Evolutionary conservation across 2,329 filamentous ascomycete genomes (phyloP), one percentile per base, ranked within the genome.

Genomic region (Sclerotinia glacialis): DNA sequence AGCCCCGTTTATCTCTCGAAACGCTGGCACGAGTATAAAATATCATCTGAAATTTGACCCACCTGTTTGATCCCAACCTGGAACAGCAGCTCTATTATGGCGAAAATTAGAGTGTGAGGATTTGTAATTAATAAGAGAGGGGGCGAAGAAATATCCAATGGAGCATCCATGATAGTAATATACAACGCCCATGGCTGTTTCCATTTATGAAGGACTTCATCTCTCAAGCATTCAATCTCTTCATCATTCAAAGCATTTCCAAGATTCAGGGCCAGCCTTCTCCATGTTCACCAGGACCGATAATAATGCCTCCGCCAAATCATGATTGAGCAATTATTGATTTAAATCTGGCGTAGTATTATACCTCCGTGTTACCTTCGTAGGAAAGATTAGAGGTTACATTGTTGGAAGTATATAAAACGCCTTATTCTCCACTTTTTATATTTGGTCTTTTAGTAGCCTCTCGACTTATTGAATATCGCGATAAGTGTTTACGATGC

Each of bases 171-270:
- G 26, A 65, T 60, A 18, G 55, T 60, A 23, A 60, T 18, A 26
- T 65, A 65, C 26, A 65, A 23, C 46, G 86, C 80, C 69, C 76
- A 80, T 0, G 89, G 89, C 72, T 92, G 89, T 8, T 82, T 84
- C 89, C 89, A 92, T 69, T 85, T 87, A 73, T 90, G 83, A 1
- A 83, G 83, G 49, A 85, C 81, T 73, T 93, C 89, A n/a, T 83
- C 80, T 21, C 83, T 79, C 52, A 92, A 77, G 6, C 85, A 79
- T 2, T 80, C 78, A 52, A 80, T 81, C 74, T 93, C 89, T 18
- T 84, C 80, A 0, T 82, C 79, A 0, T 81, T 86, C 56, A 91
- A 78, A 5, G 82, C 83, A n/a, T 65, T 49, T n/a, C n/a, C n/a
- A n/a, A n/a, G n/a, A 37, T 60, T 34, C 0, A 7, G 37, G 21